Evolutionary conservation across 768 basidiomycete genomes (phyloP).

Genomic region (Obba rivulosa): DNA sequence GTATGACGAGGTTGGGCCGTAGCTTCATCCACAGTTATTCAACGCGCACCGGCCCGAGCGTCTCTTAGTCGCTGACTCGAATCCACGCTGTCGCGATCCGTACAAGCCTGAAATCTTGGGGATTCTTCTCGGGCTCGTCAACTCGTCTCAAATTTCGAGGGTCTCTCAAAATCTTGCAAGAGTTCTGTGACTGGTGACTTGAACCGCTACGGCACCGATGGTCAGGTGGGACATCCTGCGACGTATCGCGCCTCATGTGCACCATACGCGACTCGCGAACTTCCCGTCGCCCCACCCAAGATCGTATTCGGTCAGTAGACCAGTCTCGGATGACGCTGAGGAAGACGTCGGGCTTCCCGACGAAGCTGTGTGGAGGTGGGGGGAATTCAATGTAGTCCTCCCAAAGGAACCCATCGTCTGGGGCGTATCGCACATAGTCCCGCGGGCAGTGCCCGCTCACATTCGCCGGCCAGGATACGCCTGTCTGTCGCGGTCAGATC

Average conservation of each 20-base stretch:
- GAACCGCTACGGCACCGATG: neutral
- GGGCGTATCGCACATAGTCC: constrained; percentile 57
- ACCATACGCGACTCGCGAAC: neutral
- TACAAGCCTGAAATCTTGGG: no score
- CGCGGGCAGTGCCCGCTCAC: constrained; percentile 48
- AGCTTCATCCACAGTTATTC: no score
- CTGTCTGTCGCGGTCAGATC: neutral
- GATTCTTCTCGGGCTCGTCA: no score
- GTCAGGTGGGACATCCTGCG: neutral
- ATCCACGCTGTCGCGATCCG: no score
- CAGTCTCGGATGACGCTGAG: neutral
- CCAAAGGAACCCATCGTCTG: constrained; percentile 61
- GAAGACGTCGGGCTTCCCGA: constrained; percentile 10
- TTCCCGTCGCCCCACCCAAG: neutral
- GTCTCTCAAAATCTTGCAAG: no score
- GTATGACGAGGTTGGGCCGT: no score
- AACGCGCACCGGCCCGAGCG: no score
- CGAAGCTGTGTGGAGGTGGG: constrained; percentile 30
- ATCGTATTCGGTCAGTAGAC: neutral
- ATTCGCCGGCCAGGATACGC: constrained; percentile 59
- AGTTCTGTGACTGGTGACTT: no score
- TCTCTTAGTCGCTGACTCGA: no score
- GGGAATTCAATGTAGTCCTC: constrained; percentile 55
- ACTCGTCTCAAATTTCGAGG: no score
- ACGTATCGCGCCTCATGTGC: no score